phyloP scores from a whole-genome alignment of 768 basidiomycete species.

The Pleurotus tuoliensis region DNA sequence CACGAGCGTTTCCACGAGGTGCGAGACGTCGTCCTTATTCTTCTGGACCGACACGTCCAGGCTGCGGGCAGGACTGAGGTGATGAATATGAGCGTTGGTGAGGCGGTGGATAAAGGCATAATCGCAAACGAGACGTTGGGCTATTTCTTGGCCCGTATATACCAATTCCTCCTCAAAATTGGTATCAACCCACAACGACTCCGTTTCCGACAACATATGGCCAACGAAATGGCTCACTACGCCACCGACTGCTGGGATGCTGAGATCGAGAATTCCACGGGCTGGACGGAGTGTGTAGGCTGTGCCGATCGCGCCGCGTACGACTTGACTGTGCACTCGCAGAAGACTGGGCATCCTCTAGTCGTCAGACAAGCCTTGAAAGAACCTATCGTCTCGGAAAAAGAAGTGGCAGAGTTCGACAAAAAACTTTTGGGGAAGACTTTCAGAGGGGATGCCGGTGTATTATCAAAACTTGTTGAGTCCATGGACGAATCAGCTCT shows the following conservation, averaged over 20 bases:
- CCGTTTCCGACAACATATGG: conserved; percentile 98
- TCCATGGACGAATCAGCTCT: conserved; percentile 66
- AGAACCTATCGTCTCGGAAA: conserved; percentile 81
- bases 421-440: conserved; percentile 88
- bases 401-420: conserved; percentile 74
- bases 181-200: conserved; percentile 82
- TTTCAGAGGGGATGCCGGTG: conserved; percentile 78
- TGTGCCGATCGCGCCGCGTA: conserved; percentile 98
- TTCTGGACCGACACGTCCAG: conserved; percentile 87
- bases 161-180: conserved; percentile 84
- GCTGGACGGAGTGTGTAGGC: conserved; percentile 99
- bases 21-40: conserved; percentile 64
- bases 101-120: conserved; percentile 80
- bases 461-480: conserved; percentile 60
- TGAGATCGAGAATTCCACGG: conserved; percentile 86
- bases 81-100: conserved; percentile 72
- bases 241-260: conserved; percentile 99
- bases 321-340: conserved; percentile 87
- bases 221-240: conserved; percentile 99
- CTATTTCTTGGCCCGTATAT: conserved; percentile 93
- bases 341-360: conserved; percentile 78
- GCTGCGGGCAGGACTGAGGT: conserved; percentile 64
- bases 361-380: conserved; percentile 84
- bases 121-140: conserved; percentile 97
- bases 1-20: conserved; percentile 84